Evolutionary conservation across 192 early-diverging fungal species (phyloP).

Genomic region (Glomus cerebriforme): DNA sequence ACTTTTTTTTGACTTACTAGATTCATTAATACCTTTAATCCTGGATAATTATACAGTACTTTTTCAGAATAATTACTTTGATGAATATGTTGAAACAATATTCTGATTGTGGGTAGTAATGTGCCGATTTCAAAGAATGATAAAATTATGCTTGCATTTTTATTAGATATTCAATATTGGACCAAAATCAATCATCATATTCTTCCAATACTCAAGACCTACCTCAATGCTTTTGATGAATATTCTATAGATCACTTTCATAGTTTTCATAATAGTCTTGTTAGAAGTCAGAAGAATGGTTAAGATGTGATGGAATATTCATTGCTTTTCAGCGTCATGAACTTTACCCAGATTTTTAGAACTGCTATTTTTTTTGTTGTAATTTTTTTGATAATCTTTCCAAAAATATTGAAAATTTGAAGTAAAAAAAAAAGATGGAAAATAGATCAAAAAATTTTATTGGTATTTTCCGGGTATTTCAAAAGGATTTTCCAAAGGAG

Average conservation of each 20-base stretch:
- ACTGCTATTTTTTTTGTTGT: neutral
- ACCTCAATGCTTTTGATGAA: slow-evolving; percentile 4
- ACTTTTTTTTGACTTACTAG: slow-evolving; percentile 1
- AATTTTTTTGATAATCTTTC: slow-evolving; percentile 2
- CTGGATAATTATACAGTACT: neutral
- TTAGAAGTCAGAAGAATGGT: neutral
- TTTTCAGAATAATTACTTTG: neutral
- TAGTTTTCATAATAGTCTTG: neutral
- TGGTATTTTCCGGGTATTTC: neutral
- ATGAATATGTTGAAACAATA: neutral
- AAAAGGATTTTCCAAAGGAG: neutral
- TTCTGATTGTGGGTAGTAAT: neutral
- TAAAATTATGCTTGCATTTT: neutral
- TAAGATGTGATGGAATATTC: neutral
- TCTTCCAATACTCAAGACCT: neutral
- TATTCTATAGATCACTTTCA: neutral
- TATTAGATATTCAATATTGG: slow-evolving; percentile 4
- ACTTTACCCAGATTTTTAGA: neutral
- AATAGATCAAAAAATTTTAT: neutral
- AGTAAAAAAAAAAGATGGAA: neutral
- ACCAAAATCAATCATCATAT: neutral
- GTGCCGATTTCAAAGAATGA: neutral
- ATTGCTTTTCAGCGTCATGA: neutral
- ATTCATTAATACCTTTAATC: neutral
- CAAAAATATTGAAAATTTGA: neutral